Evolutionary conservation across 352 stramenopile genomes (phyloP), one percentile per base, ranked within the genome.

Genomic region (Phytopythium chamaehyphon): DNA sequence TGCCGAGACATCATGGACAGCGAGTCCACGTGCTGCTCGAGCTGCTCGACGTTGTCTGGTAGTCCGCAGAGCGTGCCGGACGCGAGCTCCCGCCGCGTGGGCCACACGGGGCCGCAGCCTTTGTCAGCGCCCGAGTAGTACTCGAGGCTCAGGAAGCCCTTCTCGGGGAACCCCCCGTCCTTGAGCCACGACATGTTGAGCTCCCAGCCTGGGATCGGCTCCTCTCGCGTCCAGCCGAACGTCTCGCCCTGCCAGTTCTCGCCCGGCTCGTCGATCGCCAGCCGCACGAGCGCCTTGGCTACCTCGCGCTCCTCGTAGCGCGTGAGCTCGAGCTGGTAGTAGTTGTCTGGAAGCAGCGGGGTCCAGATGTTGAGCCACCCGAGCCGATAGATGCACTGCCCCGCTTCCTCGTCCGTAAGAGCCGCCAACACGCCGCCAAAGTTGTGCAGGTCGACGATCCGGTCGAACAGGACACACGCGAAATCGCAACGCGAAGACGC

Each of bases 131-230:
- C 81, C 7, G 81, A 91, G 58, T 90, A 91, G 39, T 91, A 91
- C 52, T 87, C 73, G 31, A 91, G 66, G 28, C 64, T 81, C 33
- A 91, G 50, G 53, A 73, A 86, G 10, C 82, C 82, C 69, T 89
- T 90, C 40, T 92, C 76, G 4, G 79, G 76, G 49, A 90, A 89
- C 1, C 75, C 77, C 21, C 79, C 74, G 54, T 92, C 82, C 55
- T 87, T 88, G 39, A 89, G 68, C 82, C 82, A 92, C 47, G 75
- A 87, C 44, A 83, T 61, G 39, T 90, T 90, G 51, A 92, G 77
- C 51, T 90, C 75, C 82, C 82, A 92, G 18, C 82, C 82, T 0
- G 82, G 82, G 22, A 92, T 84, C 31, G 78, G 69, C 59, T 92
- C 79, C n/a, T 83, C 75, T 22, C 78, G 74, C 28, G 70, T 86